Evolutionary conservation across 495 filamentous ascomycete species (phyloP), one percentile per base, ranked within the genome.

Genomic region (Penicillium crystallinum): DNA sequence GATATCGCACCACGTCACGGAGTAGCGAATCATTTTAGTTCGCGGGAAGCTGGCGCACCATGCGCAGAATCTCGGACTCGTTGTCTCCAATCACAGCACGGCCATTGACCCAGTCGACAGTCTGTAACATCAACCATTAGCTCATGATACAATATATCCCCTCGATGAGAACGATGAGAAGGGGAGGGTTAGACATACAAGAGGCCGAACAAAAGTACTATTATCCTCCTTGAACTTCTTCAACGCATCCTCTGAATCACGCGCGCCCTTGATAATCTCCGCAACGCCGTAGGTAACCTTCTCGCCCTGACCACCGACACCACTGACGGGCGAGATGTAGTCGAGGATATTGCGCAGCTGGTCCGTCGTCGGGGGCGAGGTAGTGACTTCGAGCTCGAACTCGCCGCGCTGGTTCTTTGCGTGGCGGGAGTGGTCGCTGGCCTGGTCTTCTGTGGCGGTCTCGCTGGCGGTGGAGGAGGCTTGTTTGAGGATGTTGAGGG

Each of bases 81-180:
- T 86, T 79, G 40, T 87, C 85, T 6, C 89, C 88, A 45, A 81
- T 74, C 25, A 88, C 79, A 61, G 84, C 90, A 63, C 81, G 83
- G 48, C 93, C 95, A 71, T 91, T 90, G 54, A 85, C 85, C 95
- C 93, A 98, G 69, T 97, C 93, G 21, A 98, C 95, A 46, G 79
- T 80, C 87, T 91, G 14, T 25, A 61, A 48, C 39, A 52, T 8
- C 17, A 18, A 36, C 27, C 46, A 49, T 64, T 55, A 64, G 56
- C n/a, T n/a, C n/a, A n/a, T n/a, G n/a, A n/a, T n/a, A n/a, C 48
- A 51, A 6, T 38, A 34, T 5, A 27, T 33, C 35, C 58, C 7
- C 21, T 40, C 15, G 15, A 14, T 52, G 25, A 12, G 2, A 21
- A n/a, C 30, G 37, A 42, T n/a, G n/a, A n/a, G n/a, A 44, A 22